Evolutionary conservation across 345 rosid genomes (phyloP), one percentile per base, ranked within the genome.

Genomic region (Crucihimalaya himalaica): DNA sequence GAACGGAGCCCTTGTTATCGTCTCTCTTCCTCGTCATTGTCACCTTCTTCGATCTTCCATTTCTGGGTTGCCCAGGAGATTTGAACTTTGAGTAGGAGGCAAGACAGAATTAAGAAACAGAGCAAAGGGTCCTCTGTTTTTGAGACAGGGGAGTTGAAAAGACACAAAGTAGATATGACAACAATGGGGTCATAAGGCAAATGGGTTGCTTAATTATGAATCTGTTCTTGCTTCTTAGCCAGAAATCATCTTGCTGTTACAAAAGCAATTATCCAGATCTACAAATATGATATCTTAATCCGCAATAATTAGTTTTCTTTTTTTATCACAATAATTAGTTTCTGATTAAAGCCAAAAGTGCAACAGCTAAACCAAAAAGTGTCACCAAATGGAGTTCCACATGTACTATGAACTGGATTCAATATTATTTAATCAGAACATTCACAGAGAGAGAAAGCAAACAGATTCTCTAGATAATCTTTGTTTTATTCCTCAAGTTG

Each of bases 401-500:
- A 75, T 68, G 74, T 61, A 61, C n/a, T 40, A 61, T 69, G 71
- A 63, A 45, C 71, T 55, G 71, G 42, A 70, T 45, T 25, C 59
- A 55, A 69, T 23, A 16, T 8, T 76, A 52, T 32, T 62, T 9
- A 43, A 27, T 19, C 46, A 67, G 31, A 67, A 75, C 55, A 59
- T 39, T 66, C 18, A 66, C 66, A 65, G 12, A 53, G 20, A 48
- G 10, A 55, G 2, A 46, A 48, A 32, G 28, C 13, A 50, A 29
- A 72, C 53, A 57, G 18, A 25, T 56, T 47, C 55, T 53, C 7
- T 70, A n/a, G 6, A 46, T 9, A 56, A 43, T 45, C 8, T 15
- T 31, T 80, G 74, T 43, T 77, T 82, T 84, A 88, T 78, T 32
- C 28, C 2, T 84, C 96, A 58, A 92, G 95, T 84, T 87, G 93